These are phyloP conservation scores for Stagonosporopsis vannaccii DNA, from an alignment of 2,329 filamentous ascomycete genomes.

Conservation along the genomic window DNA sequence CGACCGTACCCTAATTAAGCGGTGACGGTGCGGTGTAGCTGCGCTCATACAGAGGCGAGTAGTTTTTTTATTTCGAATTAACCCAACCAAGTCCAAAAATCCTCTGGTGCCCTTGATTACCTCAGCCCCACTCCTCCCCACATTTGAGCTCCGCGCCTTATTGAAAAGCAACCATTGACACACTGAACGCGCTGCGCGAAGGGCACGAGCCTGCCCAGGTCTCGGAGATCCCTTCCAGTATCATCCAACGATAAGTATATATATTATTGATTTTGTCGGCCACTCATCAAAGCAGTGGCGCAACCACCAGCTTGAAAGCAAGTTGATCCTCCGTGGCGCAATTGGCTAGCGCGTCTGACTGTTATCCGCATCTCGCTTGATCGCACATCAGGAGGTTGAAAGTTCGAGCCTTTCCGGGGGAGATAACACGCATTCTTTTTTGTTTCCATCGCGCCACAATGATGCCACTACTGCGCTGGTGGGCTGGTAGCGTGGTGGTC, in stretches of 20 bases:
- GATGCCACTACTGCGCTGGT: no score
- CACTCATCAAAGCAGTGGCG: constrained; percentile 4
- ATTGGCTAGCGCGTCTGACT: constrained; percentile 67
- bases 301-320: neutral
- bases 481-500: no score
- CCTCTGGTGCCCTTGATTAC: neutral
- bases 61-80: no score
- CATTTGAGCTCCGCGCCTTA: neutral
- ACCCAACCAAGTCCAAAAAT: no score
- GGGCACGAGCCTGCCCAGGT: no score
- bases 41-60: no score
- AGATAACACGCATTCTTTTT: constrained; percentile 15
- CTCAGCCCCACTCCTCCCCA: neutral
- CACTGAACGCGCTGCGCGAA: no score
- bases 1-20: no score
- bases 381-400: constrained; percentile 23
- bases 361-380: constrained; percentile 49
- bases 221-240: no score
- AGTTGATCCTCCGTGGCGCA: constrained; percentile 46
- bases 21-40: no score
- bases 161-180: neutral
- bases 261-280: neutral
- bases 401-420: constrained; percentile 24
- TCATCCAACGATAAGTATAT: no score
- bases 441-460: neutral